Evolutionary conservation across 2,329 filamentous ascomycete genomes (phyloP).

Genomic region (Tolypocladium capitatum): DNA sequence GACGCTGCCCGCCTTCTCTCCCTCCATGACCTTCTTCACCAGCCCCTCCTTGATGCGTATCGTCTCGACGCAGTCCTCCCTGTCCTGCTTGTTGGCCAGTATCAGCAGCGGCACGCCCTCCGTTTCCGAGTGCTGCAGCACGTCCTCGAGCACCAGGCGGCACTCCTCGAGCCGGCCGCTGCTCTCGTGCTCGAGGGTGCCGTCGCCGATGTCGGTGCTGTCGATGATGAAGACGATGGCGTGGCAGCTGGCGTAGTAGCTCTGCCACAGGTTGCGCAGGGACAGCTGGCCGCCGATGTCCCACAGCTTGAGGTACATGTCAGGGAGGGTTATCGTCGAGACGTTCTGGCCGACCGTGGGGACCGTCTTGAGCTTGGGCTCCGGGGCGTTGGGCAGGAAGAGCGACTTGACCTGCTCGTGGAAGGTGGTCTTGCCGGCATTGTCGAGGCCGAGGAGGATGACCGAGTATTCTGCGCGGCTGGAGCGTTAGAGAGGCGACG

Average conservation of each 20-base stretch:
- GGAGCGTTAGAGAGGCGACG: neutral
- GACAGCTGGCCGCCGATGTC: conserved; percentile 90
- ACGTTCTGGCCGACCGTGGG: conserved; percentile 97
- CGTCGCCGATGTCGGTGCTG: conserved; percentile 83
- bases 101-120: conserved; percentile 86
- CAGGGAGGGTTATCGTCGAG: conserved; percentile 74
- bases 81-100: conserved; percentile 92
- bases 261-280: conserved; percentile 84
- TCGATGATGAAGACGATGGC: conserved; percentile 98
- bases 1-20: conserved; percentile 74
- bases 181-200: conserved; percentile 42
- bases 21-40: conserved; percentile 90
- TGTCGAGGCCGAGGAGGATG: conserved; percentile 92
- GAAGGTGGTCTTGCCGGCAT: conserved; percentile 95
- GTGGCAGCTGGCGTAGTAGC: conserved; percentile 87
- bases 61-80: conserved; percentile 95
- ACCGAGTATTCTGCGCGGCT: conserved; percentile 72
- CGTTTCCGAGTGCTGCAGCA: conserved; percentile 75
- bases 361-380: conserved; percentile 69
- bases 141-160: conserved; percentile 74
- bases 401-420: conserved; percentile 91
- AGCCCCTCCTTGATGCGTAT: conserved; percentile 94
- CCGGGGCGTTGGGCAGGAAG: conserved; percentile 51
- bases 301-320: conserved; percentile 98
- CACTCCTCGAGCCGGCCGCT: conserved; percentile 71